Evolutionary conservation across 2,329 filamentous ascomycete genomes (phyloP).

Genomic region (Neonectria neomacrospora): DNA sequence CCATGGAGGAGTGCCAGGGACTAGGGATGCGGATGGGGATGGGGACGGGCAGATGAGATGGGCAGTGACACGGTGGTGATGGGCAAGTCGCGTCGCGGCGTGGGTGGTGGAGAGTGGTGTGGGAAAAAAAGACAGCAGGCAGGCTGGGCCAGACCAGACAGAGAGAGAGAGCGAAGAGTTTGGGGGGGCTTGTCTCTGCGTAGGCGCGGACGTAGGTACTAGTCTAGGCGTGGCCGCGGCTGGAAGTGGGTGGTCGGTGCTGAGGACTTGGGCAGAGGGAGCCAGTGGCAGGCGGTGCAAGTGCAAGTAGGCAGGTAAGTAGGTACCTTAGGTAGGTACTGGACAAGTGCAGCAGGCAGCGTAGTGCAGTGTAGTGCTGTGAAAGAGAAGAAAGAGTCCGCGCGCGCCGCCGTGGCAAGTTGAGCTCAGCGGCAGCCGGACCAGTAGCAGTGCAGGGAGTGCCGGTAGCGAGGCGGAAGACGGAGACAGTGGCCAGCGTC

Average conservation of each 20-base stretch:
- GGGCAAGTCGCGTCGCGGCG: slow-evolving; percentile 57
- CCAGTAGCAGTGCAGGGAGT: slow-evolving; percentile 28
- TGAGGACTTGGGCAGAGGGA: slow-evolving; percentile 1
- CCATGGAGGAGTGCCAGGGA: slow-evolving; percentile 53
- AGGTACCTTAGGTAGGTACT: too few species aligned
- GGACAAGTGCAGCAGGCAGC: slow-evolving; percentile 17
- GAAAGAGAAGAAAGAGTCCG: slow-evolving; percentile 28
- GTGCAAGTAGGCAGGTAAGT: slow-evolving; percentile 8
- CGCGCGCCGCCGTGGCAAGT: slow-evolving; percentile 33
- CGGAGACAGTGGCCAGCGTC: slow-evolving; percentile 9
- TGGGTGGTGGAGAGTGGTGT: slow-evolving; percentile 54
- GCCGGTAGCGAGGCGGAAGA: slow-evolving; percentile 15
- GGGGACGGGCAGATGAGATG: slow-evolving; percentile 53
- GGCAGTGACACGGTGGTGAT: slow-evolving; percentile 61
- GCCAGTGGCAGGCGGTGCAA: slow-evolving; percentile 27
- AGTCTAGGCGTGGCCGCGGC: slow-evolving; percentile 1
- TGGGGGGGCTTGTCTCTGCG: slow-evolving; percentile 29
- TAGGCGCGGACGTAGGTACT: slow-evolving; percentile 13
- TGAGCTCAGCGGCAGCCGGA: slow-evolving; percentile 31
- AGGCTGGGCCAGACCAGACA: slow-evolving; percentile 38
- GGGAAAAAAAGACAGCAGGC: slow-evolving; percentile 45
- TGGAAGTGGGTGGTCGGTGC: slow-evolving; percentile 25
- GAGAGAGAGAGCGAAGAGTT: slow-evolving; percentile 19
- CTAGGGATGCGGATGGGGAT: slow-evolving; percentile 53
- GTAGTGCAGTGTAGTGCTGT: slow-evolving; percentile 2